A percentile compares a stretch with the other conserved stretches of the same genome.
Evolutionary conservation across 805 yeast species (phyloP).

Genomic region (Saturnispora dispora): DNA sequence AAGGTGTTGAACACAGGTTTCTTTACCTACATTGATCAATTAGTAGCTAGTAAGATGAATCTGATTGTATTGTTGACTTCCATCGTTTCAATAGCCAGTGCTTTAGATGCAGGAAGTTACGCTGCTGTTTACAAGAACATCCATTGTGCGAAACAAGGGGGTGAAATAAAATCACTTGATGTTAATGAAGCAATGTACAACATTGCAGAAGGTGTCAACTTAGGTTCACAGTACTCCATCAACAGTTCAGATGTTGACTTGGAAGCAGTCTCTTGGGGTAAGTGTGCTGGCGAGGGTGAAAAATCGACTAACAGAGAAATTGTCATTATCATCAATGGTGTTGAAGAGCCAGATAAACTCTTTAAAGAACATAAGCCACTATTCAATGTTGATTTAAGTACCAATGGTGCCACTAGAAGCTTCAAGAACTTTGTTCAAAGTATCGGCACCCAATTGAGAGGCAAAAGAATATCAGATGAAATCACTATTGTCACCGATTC

Average conservation of each 20-base stretch:
- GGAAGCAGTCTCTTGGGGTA: conserved; percentile 17
- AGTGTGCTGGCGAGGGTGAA: not conserved
- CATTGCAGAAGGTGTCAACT: conserved; percentile 1
- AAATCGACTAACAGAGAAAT: conserved; percentile 13
- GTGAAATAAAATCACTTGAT: conserved; percentile 1
- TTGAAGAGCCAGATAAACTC: conserved; percentile 28
- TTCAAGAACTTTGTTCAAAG: conserved; percentile 18
- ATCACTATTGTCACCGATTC: conserved; percentile 18
- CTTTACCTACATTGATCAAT: not conserved
- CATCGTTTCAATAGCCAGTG: not conserved
- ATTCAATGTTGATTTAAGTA: conserved; percentile 16
- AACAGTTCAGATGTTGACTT: not conserved
- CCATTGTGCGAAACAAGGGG: not conserved
- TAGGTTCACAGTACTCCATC: not conserved
- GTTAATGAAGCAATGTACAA: conserved; percentile 9
- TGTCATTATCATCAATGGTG: conserved; percentile 35
- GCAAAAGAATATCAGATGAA: conserved; percentile 21
- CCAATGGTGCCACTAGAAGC: conserved; percentile 14
- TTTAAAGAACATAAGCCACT: conserved; percentile 19
- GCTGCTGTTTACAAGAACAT: conserved; percentile 23
- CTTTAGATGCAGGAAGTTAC: conserved; percentile 16
- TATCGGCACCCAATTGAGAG: conserved; percentile 7
- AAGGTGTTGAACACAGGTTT: not conserved
- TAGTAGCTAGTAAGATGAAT: not conserved
- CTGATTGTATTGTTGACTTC: not conserved